Base-by-base conservation (phyloP, 2,329 filamentous ascomycete genomes). In the Neopestalotiopsis rosae region DNA sequence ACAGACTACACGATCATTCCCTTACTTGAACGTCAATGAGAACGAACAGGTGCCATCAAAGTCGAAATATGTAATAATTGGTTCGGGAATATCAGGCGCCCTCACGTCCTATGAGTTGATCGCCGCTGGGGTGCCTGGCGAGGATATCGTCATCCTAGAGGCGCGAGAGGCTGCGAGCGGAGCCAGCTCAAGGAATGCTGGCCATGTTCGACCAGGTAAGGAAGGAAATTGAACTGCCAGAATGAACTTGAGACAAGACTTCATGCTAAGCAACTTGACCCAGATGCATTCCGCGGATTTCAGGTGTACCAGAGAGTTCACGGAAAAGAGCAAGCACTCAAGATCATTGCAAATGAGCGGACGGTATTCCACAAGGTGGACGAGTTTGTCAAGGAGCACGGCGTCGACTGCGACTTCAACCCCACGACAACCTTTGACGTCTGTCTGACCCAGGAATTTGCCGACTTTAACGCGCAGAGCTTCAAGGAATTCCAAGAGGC, bases 231-330 rank as follows among this genome's bases (percentile, higher is more conserved):
- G 5, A 7, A 49, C 52, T 6, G 24, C 20, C 5, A 4, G 38
- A 38, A 7, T 6, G 34, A 13, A 9, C 5, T 28, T 20, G 24
- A 28, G 24, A 3, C 7, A 1, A 20, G 3, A 32, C 17, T 5
- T 4, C 10, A n/a, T 65, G 7, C 63, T 56, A 6, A 65, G 3
- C 5, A 67, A 14, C 1, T 12, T 49, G 34, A 7, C 5, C 24
- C 28, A 69, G 78, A 86, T 71, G 83, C 84, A 0, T 86, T 86
- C 71, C 79, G 84, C 10, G 84, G 84, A 0, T 86, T 85, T 71
- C 78, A 76, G 49, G 80, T 80, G 13, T 85, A 85, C 72, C 69
- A 78, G 14, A 74, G 78, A 14, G 72, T 83, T 12, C 82, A 84
- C 68, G 84, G 83, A 4, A 68, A 72, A 0, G 79, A 81, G 30